Conservation (phyloP, 768 basidiomycete species). For the Termitomyces sp. region DNA sequence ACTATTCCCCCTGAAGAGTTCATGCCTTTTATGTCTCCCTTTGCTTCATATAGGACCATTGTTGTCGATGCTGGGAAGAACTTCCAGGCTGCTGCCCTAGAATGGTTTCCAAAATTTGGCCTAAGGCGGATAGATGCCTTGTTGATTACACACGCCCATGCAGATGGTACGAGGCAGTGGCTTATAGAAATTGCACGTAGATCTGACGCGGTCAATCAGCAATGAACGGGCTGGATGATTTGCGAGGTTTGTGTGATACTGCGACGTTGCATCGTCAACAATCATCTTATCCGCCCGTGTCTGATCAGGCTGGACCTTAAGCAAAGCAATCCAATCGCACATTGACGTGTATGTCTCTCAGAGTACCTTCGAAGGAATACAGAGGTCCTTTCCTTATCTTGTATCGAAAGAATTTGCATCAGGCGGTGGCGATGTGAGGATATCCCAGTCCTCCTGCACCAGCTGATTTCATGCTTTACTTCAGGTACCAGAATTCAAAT, state of each 20-base stretch:
- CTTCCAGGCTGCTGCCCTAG: constrained; percentile 50
- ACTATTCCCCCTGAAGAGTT: not conserved
- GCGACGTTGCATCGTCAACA: not conserved
- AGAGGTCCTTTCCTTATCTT: constrained; percentile 76
- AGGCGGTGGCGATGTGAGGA: constrained; percentile 70
- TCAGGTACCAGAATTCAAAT: constrained; percentile 77
- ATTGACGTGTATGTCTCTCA: constrained; percentile 73
- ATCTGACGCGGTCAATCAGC: constrained; percentile 31
- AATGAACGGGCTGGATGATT: constrained; percentile 87
- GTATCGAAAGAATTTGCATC: constrained; percentile 70
- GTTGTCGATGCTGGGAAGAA: constrained; percentile 86
- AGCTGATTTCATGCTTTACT: not conserved
- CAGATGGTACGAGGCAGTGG: constrained; percentile 45
- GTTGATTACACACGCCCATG: constrained; percentile 84
- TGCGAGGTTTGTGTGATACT: constrained; percentile 50
- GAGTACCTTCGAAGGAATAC: constrained; percentile 60
- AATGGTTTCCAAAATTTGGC: constrained; percentile 62
- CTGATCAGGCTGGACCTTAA: constrained; percentile 65
- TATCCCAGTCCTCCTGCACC: not conserved
- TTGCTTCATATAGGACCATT: constrained; percentile 47
- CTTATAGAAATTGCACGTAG: not conserved
- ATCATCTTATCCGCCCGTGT: constrained; percentile 3
- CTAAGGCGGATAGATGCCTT: constrained; percentile 53
- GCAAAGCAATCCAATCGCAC: constrained; percentile 53
- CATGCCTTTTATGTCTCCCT: not conserved